Evolutionary conservation across 768 basidiomycete species (phyloP), one percentile per base, ranked within the genome.

Genomic region (Lentinula detonsa): DNA sequence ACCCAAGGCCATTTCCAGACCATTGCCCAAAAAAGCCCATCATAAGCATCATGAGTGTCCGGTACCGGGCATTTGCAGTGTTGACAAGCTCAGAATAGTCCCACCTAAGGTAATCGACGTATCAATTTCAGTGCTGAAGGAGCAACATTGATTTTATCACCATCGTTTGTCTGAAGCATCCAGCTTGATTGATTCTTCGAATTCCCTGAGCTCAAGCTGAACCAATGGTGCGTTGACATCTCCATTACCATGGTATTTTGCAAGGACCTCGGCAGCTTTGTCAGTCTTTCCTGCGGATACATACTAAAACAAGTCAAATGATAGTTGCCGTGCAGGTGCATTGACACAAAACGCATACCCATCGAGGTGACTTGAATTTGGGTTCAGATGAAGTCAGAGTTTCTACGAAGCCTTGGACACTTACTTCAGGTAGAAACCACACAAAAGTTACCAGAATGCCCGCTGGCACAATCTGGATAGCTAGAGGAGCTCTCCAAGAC

Each of bases 141-240:
- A 33, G 48, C 18, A 28, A 62, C 79, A 66, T 68, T 80, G 10
- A 23, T 8, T 11, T 16, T 16, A 4, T n/a, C 33, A 56, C 83
- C 83, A 85, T 53, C 80, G 73, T 67, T 85, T 85, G 67, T 84
- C 82, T 13, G 82, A 79, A 13, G 79, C 84, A 64, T 82, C 76
- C 5, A 78, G 63, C 45, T 74, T 71, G 57, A 85, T 77, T 8
- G 75, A 70, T 63, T 83, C 81, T 61, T 81, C 76, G 65, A 80
- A 78, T 66, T 85, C 83, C 59, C 73, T 74, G 74, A 74, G 80
- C 65, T 85, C 81, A 13, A 84, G 70, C 37, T 72, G 68, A 28
- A 85, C 83, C 39, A 85, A 67, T 34, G 80, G 78, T 15, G 81
- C 76, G 66, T 81, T 75, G 16, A 69, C 73, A 57, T 84, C 75